Evolutionary conservation across 1,139 yeast species (phyloP).

Genomic region (Scheffersomyces cryptocercus): DNA sequence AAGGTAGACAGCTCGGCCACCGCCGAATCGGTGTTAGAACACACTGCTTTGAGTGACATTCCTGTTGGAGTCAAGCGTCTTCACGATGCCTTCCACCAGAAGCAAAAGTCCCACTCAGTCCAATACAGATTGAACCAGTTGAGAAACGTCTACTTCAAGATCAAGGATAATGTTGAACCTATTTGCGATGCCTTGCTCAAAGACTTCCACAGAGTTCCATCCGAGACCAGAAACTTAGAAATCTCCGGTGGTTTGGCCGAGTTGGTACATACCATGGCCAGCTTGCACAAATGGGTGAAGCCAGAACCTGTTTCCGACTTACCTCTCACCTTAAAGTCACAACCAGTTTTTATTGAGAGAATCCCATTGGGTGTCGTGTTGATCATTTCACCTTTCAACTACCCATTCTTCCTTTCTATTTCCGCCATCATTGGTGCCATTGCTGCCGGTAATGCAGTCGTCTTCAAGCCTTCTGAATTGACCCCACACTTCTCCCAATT

Average conservation of each 20-base stretch:
- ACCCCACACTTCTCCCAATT: conserved; percentile 64
- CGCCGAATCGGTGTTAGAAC: conserved; percentile 20
- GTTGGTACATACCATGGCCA: conserved; percentile 58
- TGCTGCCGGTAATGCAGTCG: conserved; percentile 85
- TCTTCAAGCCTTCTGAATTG: conserved; percentile 77
- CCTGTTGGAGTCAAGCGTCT: conserved; percentile 47
- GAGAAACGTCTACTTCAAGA: conserved; percentile 65
- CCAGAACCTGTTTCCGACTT: conserved; percentile 48
- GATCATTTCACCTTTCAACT: conserved; percentile 84
- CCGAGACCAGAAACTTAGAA: conserved; percentile 67
- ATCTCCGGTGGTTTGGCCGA: conserved; percentile 53
- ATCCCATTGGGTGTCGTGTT: conserved; percentile 78
- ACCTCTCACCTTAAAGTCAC: conserved; percentile 48
- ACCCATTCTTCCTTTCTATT: conserved; percentile 68
- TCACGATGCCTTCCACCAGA: conserved; percentile 41
- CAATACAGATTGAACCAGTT: conserved; percentile 63
- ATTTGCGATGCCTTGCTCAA: conserved; percentile 58
- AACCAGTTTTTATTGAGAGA: conserved; percentile 55
- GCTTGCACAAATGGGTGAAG: conserved; percentile 62
- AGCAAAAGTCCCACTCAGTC: conserved; percentile 54
- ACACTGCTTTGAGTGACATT: conserved; percentile 55
- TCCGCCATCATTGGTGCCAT: conserved; percentile 78
- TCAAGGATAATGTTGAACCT: conserved; percentile 59
- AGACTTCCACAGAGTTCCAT: conserved; percentile 66
- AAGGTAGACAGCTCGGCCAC: not conserved